Percentiles rank a stretch among this genome's conserved stretches.
Evolutionary conservation across 2,329 filamentous ascomycete species (phyloP).

Genomic region (Aaosphaeria arxii): DNA sequence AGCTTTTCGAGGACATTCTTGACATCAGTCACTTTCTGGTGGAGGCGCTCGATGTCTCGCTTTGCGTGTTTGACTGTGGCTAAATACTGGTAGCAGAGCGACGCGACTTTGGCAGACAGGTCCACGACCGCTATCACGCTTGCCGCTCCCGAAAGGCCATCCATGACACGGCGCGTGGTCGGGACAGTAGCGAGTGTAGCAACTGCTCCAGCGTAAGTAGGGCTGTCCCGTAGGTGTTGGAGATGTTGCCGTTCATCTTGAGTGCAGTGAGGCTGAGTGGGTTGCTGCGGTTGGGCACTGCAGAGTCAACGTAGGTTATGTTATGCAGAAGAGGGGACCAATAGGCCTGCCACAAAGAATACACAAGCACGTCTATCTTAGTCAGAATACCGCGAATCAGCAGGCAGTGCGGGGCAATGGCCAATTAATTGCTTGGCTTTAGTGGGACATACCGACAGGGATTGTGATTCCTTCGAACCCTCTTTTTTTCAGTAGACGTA

Average conservation of each 20-base stretch:
- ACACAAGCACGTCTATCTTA: no score
- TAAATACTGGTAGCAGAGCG: constrained; percentile 37
- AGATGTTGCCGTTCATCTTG: constrained; percentile 3
- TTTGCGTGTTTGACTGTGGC: constrained; percentile 18
- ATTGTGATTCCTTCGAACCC: no score
- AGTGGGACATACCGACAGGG: no score
- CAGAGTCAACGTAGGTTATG: background rate
- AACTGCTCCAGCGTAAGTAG: constrained; percentile 2
- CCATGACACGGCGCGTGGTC: constrained; percentile 18
- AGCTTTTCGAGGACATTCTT: constrained; percentile 23
- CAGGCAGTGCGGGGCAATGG: no score
- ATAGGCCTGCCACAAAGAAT: no score
- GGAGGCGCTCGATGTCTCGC: constrained; percentile 32
- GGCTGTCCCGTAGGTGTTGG: constrained; percentile 4
- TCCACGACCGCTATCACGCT: constrained; percentile 40
- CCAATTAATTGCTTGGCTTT: no score
- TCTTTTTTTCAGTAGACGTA: no score
- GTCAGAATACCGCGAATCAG: no score
- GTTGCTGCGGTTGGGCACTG: constrained; percentile 4
- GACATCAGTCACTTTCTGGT: constrained; percentile 23
- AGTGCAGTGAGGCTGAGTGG: constrained; percentile 4
- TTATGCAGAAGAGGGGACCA: no score
- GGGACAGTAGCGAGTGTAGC: constrained; percentile 1
- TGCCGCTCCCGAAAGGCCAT: constrained; percentile 32
- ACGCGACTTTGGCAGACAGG: constrained; percentile 35